Base-by-base conservation (phyloP, 1,284 basidiomycete genomes). In the Pisolithus thermaeus region DNA sequence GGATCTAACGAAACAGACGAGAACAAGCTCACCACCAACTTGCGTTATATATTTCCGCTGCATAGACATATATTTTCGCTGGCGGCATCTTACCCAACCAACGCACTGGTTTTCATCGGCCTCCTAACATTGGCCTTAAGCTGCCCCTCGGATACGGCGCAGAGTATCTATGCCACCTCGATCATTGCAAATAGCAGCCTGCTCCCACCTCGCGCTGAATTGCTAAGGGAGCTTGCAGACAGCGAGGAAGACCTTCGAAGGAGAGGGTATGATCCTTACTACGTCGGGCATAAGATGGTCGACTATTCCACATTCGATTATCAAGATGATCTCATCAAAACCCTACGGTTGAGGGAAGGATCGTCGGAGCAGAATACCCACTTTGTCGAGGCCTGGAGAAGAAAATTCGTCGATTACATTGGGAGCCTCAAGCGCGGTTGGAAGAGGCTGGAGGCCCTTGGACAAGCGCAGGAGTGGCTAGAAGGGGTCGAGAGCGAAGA, bases 71-170 rank as follows among this genome's bases (percentile, higher is more conserved):
- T 81, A 30, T 73, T 83, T 58, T 76, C 75, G 16, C 66, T 82
- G 39, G 71, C 73, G 22, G 61, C 72, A 4, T 60, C 65, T 3
- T 65, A 78, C 48, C 79, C 80, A 2, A 62, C 71, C 1, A 78
- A 73, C 25, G 75, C 78, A 16, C 73, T 82, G 20, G 69, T 75
- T 11, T 81, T 82, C 63, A 67, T 82, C 52, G 80, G 80, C 5
- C 69, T 82, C 1, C 72, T 72, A 6, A 59, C 68, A 12, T 61
- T 68, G 40, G 75, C 76, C 25, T 66, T 73, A 11, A 78, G 11
- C 12, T 14, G 32, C 49, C 75, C 77, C 6, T 77, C 75, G 6
- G 76, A 78, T 60, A 59, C 68, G 38, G 79, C 79, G 5, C 79
- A 82, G 58, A 71, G 74, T 41, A 62, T 77, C 9, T 73, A 79